Evolutionary conservation across 129 eudicot species (phyloP), one percentile per base, ranked within the genome.

Genomic region (Ambrosia artemisiifolia): DNA sequence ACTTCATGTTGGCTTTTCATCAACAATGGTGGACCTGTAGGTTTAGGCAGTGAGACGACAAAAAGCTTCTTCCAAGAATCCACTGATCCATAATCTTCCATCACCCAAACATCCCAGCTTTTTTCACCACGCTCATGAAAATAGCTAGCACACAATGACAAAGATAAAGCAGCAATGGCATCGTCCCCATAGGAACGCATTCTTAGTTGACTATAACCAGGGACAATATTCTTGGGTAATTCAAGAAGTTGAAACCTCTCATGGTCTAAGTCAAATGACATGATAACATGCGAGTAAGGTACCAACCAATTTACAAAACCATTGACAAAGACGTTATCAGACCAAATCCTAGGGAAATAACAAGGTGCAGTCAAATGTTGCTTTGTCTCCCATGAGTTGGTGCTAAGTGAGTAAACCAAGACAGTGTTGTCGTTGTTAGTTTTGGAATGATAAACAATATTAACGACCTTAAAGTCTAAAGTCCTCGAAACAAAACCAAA

Each of bases 261-360:
- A 4, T 78, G 7, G 7, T 35, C 60, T 43, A 85, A 7, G 63
- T 81, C 83, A 12, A 85, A 81, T 3, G 73, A 73, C 86, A 85
- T 81, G n/a, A 71, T 78, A 66, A 34, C 67, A 55, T 50, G 0
- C 2, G 24, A 2, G 12, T 78, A 67, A 18, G 30, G 66, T n/a
- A 71, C 86, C 69, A 85, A 71, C 86, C 89, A 81, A 75, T 85
- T 77, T 49, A 85, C 82, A 69, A 61, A 68, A 30, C 85, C 83
- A 33, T 78, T 84, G 2, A 81, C 83, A 74, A 81, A 59, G 36
- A 81, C 85, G 35, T 50, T 77, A 43, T 46, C 61, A 36, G 74
- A 73, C 88, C 88, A 80, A 47, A 49, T 46, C 34, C 20, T 73
- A 11, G 32, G 65, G 63, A 80, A 38, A 62, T 55, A 73, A 67